phyloP scores from a whole-genome alignment of 2,329 filamentous ascomycete genomes.

The Colletotrichum sp. region DNA sequence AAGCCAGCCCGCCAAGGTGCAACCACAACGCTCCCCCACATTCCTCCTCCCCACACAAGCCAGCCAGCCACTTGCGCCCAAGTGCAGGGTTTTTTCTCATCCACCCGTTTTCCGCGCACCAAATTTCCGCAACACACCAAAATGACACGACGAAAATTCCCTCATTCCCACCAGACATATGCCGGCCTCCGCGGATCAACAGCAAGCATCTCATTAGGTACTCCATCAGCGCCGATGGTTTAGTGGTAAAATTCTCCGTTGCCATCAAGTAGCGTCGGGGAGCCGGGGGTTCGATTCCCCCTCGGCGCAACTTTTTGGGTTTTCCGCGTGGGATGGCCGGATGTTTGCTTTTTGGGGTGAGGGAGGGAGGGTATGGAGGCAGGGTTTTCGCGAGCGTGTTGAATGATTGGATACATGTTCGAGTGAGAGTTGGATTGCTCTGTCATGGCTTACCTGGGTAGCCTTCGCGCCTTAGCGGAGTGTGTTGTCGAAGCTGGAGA shows the following conservation, averaged over 20 bases:
- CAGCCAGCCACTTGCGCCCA: not conserved
- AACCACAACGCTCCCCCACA: not conserved
- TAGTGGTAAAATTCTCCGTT: conserved; percentile 8
- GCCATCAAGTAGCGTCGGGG: not conserved
- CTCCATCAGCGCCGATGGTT: not conserved
- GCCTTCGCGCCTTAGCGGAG: no score
- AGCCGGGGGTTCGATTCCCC: not conserved
- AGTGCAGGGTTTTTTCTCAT: not conserved
- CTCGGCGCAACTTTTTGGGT: no score
- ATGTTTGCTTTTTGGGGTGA: no score
- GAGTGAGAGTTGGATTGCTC: no score
- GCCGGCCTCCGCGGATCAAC: no score
- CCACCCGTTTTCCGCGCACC: not conserved
- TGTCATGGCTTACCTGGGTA: no score
- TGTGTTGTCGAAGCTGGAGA: no score
- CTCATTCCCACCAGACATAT: not conserved
- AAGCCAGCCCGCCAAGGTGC: not conserved
- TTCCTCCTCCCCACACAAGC: not conserved
- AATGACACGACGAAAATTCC: not conserved
- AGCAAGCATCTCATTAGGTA: not conserved
- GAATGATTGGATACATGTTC: no score
- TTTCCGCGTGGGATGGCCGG: not conserved
- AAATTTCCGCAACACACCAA: not conserved
- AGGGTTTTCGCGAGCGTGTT: no score
- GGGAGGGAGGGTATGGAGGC: no score